Evolutionary conservation across 2,329 filamentous ascomycete genomes (phyloP).

Genomic region (Apiospora sp.): DNA sequence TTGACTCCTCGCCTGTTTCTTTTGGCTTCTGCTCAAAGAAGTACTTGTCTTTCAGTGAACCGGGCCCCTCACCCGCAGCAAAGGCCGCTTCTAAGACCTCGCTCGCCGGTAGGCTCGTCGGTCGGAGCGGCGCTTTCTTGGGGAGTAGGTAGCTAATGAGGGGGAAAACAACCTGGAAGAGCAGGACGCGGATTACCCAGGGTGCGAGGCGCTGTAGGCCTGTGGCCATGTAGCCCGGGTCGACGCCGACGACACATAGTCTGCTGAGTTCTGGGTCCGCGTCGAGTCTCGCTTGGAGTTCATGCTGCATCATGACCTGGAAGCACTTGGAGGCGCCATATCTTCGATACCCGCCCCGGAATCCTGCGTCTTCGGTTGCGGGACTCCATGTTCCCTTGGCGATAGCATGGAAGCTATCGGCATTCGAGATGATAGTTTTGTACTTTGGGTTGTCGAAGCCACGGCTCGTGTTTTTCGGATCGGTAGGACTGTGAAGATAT

Average conservation of each 20-base stretch:
- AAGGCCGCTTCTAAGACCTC: background rate
- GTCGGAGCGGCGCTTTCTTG: too few relatives aligned
- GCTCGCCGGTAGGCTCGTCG: background rate
- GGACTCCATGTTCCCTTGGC: background rate
- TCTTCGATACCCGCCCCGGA: conserved; percentile 42
- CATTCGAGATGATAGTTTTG: background rate
- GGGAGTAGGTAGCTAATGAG: too few relatives aligned
- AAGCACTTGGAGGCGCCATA: conserved; percentile 51
- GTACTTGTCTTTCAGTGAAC: background rate
- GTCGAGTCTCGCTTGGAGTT: conserved; percentile 45
- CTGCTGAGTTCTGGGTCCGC: conserved; percentile 41
- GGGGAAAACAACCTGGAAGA: conserved; percentile 27
- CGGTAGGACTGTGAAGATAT: too few relatives aligned
- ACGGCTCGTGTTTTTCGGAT: too few relatives aligned
- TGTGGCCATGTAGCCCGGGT: conserved; percentile 49
- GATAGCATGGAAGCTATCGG: background rate
- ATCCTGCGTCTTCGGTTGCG: conserved; percentile 45
- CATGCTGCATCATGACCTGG: conserved; percentile 47
- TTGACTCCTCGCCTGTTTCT: background rate
- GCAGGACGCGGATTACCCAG: conserved; percentile 24
- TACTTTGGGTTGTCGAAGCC: background rate
- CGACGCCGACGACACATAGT: conserved; percentile 47
- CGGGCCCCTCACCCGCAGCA: background rate
- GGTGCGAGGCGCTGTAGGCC: conserved; percentile 35
- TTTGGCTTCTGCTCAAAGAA: background rate